Evolutionary conservation across 441 rosid species (phyloP), one percentile per base, ranked within the genome.

Genomic region (Gossypium trilobum): DNA sequence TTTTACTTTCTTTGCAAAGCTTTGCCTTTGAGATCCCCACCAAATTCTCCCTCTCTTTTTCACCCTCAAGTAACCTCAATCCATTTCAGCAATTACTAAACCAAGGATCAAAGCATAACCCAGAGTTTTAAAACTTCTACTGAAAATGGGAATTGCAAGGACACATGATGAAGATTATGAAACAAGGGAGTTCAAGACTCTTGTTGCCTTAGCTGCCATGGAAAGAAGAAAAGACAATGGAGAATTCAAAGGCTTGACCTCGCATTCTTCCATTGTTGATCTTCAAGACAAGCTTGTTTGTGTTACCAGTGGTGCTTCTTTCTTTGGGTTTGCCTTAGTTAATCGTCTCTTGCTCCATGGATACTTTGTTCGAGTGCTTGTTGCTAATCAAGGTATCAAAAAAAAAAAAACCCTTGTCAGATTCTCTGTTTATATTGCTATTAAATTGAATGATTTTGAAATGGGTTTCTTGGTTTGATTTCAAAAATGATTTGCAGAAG

Each of bases 231-330:
- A 73, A 52, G 71, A 80, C 56, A 63, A 71, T 0, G 68, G 55
- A 2, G 76, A 69, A 4, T 36, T 55, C 29, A 29, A 33, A 22
- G 74, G 69, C 22, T 31, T 54, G 11, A 73, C 61, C 14, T 8
- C 66, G 13, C 11, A 61, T 9, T 14, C 5, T 13, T 5, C 62
- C 11, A 63, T 51, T 9, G 73, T 1, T 61, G 84, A 67, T 20
- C 62, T 39, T 5, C 39, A 81, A 42, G 76, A 73, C 4, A 85
- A 80, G 82, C 73, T 84, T 52, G 97, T 93, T 16, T 93, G 95
- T 67, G 95, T 93, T 50, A 93, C 97, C 9, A 87, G 93, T 14
- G 98, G 98, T 5, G 89, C 86, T 62, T 93, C 98, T 5, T 91
- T 81, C 78, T 46, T 91, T 0, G 97, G 97, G 44, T 80, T 90